These are phyloP conservation scores for Cordyceps sp. DNA, from an alignment of 2,329 filamentous ascomycete genomes.

Conservation along the genomic window DNA sequence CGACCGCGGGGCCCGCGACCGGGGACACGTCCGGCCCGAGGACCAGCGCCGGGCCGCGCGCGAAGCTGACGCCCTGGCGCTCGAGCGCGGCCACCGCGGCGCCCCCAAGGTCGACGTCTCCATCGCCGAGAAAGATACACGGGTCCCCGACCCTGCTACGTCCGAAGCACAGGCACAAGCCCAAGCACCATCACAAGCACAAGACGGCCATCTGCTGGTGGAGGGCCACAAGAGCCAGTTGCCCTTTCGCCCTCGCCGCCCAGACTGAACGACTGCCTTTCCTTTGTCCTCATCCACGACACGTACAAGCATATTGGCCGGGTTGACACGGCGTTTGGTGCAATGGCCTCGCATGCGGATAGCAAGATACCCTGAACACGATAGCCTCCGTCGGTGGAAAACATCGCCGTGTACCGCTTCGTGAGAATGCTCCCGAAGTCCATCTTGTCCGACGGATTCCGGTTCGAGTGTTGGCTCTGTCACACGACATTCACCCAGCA, in stretches of 20 bases:
- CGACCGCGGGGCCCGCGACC: too few relatives aligned
- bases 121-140: constrained; percentile 31
- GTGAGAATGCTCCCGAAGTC: neutral
- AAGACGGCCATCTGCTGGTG: constrained; percentile 27
- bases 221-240: constrained; percentile 33
- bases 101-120: constrained; percentile 24
- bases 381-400: too few relatives aligned
- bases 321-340: too few relatives aligned
- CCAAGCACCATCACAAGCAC: too few relatives aligned
- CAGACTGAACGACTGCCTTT: neutral
- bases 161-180: constrained; percentile 7
- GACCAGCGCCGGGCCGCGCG: constrained; percentile 22
- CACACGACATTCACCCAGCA: neutral
- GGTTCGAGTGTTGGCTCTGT: too few relatives aligned
- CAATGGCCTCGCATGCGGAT: neutral
- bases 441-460: neutral
- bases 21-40: constrained; percentile 26
- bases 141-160: constrained; percentile 6
- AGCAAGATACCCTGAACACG: neutral
- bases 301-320: too few relatives aligned
- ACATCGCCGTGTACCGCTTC: too few relatives aligned
- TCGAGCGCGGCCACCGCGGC: constrained; percentile 27
- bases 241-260: constrained; percentile 2
- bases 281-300: too few relatives aligned
- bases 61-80: constrained; percentile 26